Conservation (phyloP, 2,329 filamentous ascomycete genomes). For the Lasiodiplodia citricola region DNA sequence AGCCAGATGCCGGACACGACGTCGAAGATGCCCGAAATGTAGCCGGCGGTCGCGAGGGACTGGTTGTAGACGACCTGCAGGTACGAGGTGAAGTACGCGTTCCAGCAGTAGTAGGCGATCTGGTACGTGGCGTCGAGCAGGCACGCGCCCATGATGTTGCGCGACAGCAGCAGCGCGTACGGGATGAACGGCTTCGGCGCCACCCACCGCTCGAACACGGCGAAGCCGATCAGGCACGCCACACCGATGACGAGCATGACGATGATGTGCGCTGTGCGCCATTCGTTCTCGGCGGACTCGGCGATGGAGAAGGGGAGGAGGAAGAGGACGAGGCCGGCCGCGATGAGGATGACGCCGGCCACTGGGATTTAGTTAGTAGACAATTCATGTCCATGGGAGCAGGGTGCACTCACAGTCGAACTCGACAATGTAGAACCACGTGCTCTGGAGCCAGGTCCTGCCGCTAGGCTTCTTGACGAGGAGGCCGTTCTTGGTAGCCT, state of each 20-base stretch:
- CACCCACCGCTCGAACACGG: constrained; percentile 45
- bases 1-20: constrained; percentile 39
- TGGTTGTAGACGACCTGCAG: constrained; percentile 47
- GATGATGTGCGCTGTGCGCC: constrained; percentile 48
- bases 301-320: constrained; percentile 54
- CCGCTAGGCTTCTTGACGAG: constrained; percentile 50
- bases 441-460: constrained; percentile 53
- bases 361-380: constrained; percentile 42
- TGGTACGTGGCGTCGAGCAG: constrained; percentile 46
- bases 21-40: constrained; percentile 46
- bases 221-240: constrained; percentile 44
- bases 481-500: constrained; percentile 54
- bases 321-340: constrained; percentile 56
- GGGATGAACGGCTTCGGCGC: constrained; percentile 50
- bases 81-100: constrained; percentile 48
- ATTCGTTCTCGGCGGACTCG: constrained; percentile 33
- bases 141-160: constrained; percentile 59
- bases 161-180: constrained; percentile 54
- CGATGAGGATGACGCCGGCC: constrained; percentile 68
- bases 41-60: constrained; percentile 39
- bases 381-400: no score
- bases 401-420: constrained; percentile 56
- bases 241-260: constrained; percentile 48
- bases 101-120: constrained; percentile 38
- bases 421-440: constrained; percentile 62